A percentile compares a stretch with the other conserved stretches of the same genome.
Evolutionary conservation across 495 filamentous ascomycete species (phyloP).

Genomic region (Acidiella bohemica): DNA sequence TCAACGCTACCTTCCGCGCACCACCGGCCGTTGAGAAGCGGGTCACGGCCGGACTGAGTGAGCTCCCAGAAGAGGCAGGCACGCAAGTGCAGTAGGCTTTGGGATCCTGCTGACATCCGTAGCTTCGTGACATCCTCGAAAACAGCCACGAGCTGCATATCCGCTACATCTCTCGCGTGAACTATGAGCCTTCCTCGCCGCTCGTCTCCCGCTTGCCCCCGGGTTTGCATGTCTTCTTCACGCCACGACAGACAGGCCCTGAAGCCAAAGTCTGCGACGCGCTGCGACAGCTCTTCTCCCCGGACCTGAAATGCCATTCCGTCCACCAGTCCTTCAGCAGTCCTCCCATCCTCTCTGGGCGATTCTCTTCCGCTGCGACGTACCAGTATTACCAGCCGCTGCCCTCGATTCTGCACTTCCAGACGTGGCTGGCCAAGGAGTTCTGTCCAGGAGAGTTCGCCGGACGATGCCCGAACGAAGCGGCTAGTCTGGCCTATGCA

Average conservation of each 20-base stretch:
- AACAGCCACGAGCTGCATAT: constrained; percentile 63
- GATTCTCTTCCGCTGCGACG: constrained; percentile 50
- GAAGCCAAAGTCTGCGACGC: constrained; percentile 35
- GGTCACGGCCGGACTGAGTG: constrained; percentile 55
- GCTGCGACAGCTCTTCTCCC: constrained; percentile 48
- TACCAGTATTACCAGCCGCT: constrained; percentile 58
- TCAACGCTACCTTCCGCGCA: constrained; percentile 38
- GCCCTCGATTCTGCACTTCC: constrained; percentile 40
- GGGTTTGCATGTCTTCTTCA: constrained; percentile 74
- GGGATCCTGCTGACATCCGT: constrained; percentile 1
- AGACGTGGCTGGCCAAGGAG: constrained; percentile 42
- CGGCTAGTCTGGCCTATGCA: constrained; percentile 34
- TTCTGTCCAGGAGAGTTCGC: constrained; percentile 34
- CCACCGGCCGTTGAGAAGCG: constrained; percentile 66
- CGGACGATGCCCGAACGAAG: constrained; percentile 28
- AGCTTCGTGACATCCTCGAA: constrained; percentile 50
- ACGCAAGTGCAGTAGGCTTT: not conserved
- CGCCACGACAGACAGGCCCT: constrained; percentile 34
- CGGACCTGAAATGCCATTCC: constrained; percentile 31
- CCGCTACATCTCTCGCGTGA: constrained; percentile 51
- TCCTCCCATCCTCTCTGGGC: constrained; percentile 45
- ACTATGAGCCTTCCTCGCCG: constrained; percentile 49
- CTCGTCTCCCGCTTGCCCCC: constrained; percentile 61
- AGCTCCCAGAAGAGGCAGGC: constrained; percentile 57
- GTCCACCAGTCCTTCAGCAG: constrained; percentile 46